phyloP scores from a whole-genome alignment of 768 basidiomycete genomes.

The Suillus weaverae region DNA sequence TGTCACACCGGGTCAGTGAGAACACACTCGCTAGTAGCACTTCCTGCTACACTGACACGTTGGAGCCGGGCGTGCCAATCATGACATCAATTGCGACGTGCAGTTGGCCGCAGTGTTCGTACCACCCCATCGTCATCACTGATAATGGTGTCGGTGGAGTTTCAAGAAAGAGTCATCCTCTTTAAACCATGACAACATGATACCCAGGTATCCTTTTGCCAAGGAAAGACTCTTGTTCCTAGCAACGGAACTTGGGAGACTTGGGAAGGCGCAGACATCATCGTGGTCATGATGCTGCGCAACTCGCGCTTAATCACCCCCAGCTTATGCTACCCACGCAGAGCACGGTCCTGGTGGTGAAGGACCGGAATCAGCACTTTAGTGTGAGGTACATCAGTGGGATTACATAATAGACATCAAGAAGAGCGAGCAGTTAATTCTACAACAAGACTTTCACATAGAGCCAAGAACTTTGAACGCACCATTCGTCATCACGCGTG shows the following conservation, averaged over 20 bases:
- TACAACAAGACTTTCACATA: background rate
- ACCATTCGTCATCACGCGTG: constrained; percentile 63
- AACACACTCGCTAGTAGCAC: too few relatives aligned
- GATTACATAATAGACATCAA: background rate
- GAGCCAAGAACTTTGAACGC: constrained; percentile 46
- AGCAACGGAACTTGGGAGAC: background rate
- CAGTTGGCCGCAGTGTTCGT: background rate
- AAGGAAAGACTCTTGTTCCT: background rate
- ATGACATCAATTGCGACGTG: background rate
- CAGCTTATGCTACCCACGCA: background rate
- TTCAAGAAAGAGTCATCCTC: background rate
- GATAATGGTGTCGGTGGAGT: background rate
- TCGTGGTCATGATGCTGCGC: background rate
- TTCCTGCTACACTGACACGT: background rate
- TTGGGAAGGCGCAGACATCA: background rate
- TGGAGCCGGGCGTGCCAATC: background rate
- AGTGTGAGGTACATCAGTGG: background rate
- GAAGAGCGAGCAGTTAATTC: background rate
- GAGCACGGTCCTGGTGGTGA: background rate
- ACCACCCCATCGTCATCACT: background rate
- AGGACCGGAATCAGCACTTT: constrained; percentile 2
- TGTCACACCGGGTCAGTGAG: too few relatives aligned
- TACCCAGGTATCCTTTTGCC: background rate
- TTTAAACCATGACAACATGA: background rate
- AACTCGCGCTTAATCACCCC: background rate